phyloP scores from a whole-genome alignment of 768 basidiomycete species.

The Tulasnella sp. region DNA sequence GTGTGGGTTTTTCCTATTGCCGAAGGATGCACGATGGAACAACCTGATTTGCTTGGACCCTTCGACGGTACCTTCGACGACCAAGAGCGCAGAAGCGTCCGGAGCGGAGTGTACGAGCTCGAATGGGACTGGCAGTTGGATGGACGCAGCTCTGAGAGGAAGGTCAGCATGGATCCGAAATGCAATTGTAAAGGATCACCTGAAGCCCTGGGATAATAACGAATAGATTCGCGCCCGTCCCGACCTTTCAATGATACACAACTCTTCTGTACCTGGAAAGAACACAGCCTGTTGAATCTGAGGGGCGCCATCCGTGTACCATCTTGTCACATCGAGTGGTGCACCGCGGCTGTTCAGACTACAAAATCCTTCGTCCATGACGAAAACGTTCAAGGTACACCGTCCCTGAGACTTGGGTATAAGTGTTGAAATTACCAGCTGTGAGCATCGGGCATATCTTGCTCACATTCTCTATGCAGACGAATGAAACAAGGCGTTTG shows the following conservation, averaged over 20 bases:
- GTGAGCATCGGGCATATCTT: not conserved
- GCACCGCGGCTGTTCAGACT: conserved; percentile 33
- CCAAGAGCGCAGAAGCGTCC: conserved; percentile 44
- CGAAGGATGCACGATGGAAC: conserved; percentile 51
- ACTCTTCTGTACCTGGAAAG: conserved; percentile 41
- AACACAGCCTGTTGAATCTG: conserved; percentile 34
- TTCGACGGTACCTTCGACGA: conserved; percentile 20
- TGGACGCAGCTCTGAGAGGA: conserved; percentile 34
- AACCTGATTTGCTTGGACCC: conserved; percentile 27
- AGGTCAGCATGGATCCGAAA: not conserved
- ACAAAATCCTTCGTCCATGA: conserved; percentile 37
- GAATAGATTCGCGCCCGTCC: conserved; percentile 42
- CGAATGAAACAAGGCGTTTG: conserved; percentile 35
- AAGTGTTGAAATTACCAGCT: not conserved
- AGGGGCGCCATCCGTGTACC: conserved; percentile 30
- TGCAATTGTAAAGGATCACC: conserved; percentile 27
- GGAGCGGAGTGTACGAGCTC: conserved; percentile 37
- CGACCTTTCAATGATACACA: conserved; percentile 39
- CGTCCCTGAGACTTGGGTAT: not conserved
- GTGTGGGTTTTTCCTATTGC: conserved; percentile 28
- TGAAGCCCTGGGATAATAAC: conserved; percentile 41
- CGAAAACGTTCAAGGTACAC: conserved; percentile 34
- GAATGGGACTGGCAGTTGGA: conserved; percentile 33
- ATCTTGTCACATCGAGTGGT: conserved; percentile 32
- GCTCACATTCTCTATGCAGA: not conserved